These are phyloP conservation scores for Linderniella brevidens DNA, from an alignment of 257 asterid species.

Conservation along the genomic window DNA sequence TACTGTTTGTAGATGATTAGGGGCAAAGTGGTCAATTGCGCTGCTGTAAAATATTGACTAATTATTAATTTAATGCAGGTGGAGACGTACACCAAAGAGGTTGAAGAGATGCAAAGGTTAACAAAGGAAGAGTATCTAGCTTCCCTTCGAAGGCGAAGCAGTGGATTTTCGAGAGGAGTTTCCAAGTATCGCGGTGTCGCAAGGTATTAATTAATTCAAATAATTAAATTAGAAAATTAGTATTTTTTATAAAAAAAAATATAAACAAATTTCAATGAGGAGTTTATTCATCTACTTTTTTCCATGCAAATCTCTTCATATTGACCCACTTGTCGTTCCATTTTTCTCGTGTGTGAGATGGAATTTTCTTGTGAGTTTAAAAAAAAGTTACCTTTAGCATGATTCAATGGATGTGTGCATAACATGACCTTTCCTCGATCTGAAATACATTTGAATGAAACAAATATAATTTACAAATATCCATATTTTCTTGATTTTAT, in stretches of 20 bases:
- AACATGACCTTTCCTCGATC: no score
- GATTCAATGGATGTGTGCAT: constrained; percentile 3
- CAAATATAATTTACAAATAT: background rate
- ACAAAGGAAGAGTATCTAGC: constrained; percentile 39
- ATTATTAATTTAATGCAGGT: constrained; percentile 17
- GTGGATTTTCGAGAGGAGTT: constrained; percentile 60
- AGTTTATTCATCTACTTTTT: no score
- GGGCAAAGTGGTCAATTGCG: no score
- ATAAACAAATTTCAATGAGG: no score
- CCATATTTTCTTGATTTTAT: constrained; percentile 6
- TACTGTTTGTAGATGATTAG: no score
- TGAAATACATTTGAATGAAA: background rate
- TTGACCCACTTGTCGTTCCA: constrained; percentile 2
- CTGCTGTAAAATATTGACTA: no score
- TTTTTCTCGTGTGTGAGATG: constrained; percentile 3
- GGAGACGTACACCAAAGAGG: constrained; percentile 21
- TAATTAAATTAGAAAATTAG: background rate
- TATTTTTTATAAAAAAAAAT: background rate
- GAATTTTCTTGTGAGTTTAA: background rate
- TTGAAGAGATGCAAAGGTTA: constrained; percentile 33
- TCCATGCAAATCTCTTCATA: no score
- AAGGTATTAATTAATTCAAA: constrained; percentile 18
- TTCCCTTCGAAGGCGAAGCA: constrained; percentile 37
- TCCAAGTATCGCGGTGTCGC: constrained; percentile 66
- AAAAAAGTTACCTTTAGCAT: constrained; percentile 9